Percentiles rank a stretch among this genome's conserved stretches.
Evolutionary conservation across 208 protist species (phyloP).

Genomic region (Leishmania aethiopica): DNA sequence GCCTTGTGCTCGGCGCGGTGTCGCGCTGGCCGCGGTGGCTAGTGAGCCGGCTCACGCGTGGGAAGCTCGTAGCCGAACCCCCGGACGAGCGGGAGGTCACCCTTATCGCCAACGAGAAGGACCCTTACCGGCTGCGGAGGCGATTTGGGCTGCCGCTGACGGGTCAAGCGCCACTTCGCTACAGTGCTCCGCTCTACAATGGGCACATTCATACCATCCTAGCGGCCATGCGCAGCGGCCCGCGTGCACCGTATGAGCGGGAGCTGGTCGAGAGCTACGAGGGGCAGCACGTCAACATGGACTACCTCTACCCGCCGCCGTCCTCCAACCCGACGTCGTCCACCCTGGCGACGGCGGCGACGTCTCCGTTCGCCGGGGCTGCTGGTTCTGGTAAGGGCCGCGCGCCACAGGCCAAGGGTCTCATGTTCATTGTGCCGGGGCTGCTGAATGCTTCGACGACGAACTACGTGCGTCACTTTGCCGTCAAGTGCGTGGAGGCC

Average conservation of each 20-base stretch:
- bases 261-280: slow-evolving; percentile 38
- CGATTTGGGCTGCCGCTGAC: slow-evolving; percentile 24
- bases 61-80: not conserved
- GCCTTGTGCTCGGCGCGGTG: slow-evolving; percentile 17
- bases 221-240: slow-evolving; percentile 22
- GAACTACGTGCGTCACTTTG: slow-evolving; percentile 54
- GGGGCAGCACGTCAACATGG: slow-evolving; percentile 50
- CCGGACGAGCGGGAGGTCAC: slow-evolving; percentile 26
- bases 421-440: slow-evolving; percentile 68
- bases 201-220: slow-evolving; percentile 59
- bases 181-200: slow-evolving; percentile 54
- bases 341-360: not conserved
- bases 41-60: slow-evolving; percentile 12
- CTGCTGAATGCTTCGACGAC: slow-evolving; percentile 47
- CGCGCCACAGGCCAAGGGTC: slow-evolving; percentile 22
- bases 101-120: slow-evolving; percentile 13
- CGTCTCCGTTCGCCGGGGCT: not conserved
- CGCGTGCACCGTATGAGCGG: slow-evolving; percentile 34
- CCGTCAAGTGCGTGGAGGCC: not conserved
- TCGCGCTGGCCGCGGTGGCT: slow-evolving; percentile 27
- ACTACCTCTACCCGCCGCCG: slow-evolving; percentile 36
- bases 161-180: slow-evolving; percentile 25
- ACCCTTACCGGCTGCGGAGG: slow-evolving; percentile 22
- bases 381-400: not conserved
- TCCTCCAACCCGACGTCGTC: not conserved